Percentiles rank a stretch among this genome's conserved stretches.
phyloP scores from a whole-genome alignment of 1,139 yeast species.

The Nadsonia commutata region DNA sequence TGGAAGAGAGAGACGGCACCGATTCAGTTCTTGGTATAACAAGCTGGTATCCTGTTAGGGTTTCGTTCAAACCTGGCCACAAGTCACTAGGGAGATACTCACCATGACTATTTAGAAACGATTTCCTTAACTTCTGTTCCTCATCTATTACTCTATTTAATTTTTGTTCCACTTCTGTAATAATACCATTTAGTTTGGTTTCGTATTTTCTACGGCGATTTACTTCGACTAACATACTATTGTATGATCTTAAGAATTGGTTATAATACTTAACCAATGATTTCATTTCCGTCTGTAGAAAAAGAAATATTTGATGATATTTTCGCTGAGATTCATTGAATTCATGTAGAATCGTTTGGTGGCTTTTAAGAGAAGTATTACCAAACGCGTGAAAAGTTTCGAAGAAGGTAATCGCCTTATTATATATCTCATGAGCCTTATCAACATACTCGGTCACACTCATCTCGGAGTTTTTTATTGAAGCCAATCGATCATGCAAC shows the following conservation, averaged over 20 bases:
- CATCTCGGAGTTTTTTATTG: conserved; percentile 14
- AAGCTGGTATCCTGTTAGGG: neutral
- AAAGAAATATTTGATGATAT: conserved; percentile 17
- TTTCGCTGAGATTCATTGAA: conserved; percentile 8
- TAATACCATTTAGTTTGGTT: conserved; percentile 24
- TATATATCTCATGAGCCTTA: conserved; percentile 12
- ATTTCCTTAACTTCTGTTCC: conserved; percentile 28
- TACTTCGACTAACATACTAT: conserved; percentile 34
- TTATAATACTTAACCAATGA: conserved; percentile 34
- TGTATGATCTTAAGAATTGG: conserved; percentile 35
- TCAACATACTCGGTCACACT: conserved; percentile 12
- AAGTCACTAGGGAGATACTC: conserved; percentile 39
- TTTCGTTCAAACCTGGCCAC: conserved; percentile 28
- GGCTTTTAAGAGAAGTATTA: conserved; percentile 10
- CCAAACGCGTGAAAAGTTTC: conserved; percentile 16
- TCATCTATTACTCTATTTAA: conserved; percentile 24
- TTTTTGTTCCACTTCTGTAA: conserved; percentile 27
- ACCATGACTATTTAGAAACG: conserved; percentile 32
- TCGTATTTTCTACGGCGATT: conserved; percentile 32
- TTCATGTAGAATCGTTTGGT: conserved; percentile 11
- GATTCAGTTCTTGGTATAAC: neutral
- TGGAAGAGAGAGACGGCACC: neutral
- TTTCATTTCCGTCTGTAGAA: conserved; percentile 16
- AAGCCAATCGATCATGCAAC: conserved; percentile 17
- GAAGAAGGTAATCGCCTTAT: conserved; percentile 10